phyloP scores from a whole-genome alignment of 2,329 filamentous ascomycete genomes.

The Aspergillus neoniger region DNA sequence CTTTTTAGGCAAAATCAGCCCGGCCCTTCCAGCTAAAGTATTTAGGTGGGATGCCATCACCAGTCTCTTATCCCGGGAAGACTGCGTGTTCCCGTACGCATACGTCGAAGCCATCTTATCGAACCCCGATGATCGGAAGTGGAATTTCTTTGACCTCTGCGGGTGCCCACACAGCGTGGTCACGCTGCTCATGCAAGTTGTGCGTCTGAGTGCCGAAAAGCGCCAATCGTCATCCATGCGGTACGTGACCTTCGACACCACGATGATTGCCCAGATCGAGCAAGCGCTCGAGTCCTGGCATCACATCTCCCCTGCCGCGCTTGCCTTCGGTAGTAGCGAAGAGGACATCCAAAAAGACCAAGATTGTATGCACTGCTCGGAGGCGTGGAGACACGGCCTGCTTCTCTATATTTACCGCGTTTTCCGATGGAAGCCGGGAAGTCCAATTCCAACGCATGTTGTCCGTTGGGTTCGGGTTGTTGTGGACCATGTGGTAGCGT shows the following conservation, averaged over 20 bases:
- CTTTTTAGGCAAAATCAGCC: too few species aligned
- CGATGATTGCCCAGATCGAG: not conserved
- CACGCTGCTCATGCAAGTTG: constrained; percentile 2
- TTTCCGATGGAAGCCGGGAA: constrained; percentile 1
- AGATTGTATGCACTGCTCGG: not conserved
- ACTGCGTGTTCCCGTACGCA: constrained; percentile 3
- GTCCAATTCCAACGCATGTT: not conserved
- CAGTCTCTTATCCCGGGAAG: not conserved
- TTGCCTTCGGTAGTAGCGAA: not conserved
- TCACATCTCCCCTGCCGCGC: not conserved
- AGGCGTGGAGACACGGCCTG: not conserved
- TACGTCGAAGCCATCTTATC: constrained; percentile 2
- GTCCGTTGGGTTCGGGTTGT: not conserved
- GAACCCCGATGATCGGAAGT: not conserved
- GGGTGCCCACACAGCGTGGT: constrained; percentile 4
- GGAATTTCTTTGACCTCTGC: constrained; percentile 6
- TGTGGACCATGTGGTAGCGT: constrained; percentile 11
- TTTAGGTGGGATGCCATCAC: constrained; percentile 9
- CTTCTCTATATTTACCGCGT: not conserved
- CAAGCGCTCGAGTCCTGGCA: constrained; percentile 3
- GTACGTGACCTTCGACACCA: not conserved
- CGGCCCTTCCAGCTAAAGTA: not conserved
- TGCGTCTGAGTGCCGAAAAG: constrained; percentile 1
- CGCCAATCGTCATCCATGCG: not conserved
- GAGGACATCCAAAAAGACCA: not conserved